Evolutionary conservation across 805 yeast genomes (phyloP), one percentile per base, ranked within the genome.

Genomic region (Saccharomyces eubayanus): DNA sequence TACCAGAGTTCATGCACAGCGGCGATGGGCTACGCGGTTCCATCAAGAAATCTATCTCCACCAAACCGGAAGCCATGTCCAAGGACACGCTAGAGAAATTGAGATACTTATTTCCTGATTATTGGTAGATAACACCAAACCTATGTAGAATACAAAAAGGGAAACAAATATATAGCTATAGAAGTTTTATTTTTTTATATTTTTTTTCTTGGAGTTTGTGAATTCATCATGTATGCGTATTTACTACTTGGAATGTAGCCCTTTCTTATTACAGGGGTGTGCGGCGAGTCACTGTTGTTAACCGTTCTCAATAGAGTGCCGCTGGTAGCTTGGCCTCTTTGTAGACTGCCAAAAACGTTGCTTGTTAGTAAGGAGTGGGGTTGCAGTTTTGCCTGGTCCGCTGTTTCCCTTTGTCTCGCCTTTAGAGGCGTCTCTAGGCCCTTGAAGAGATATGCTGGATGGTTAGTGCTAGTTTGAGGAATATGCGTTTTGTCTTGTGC

Each of bases 51-150:
- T 74, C 95, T 6, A 91, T 92, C 46, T 81, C 89, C 57, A 94
- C 98, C 27, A 76, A 80, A 56, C 82, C 87, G 5, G 76, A 74
- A 31, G 95, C 89, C 14, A 85, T 87, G 62, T 83, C 85, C 64
- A 78, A 80, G 60, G 87, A 84, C 57, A 74, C 89, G 56, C 77
- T 87, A 62, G 83, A 83, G 65, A 87, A 87, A 72, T 82, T 94
- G 82, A 90, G 87, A 71, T 94, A 70, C 69, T 75, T 94, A 62
- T 89, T 87, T 76, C 98, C 98, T 10, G 96, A 91, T 36, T 87
- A 91, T 74, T 90, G 94, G 95, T 85, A 62, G 46, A 14, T 31
- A 20, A 16, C 27, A 28, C 45, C 12, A 24, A 20, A 52, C 57
- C 59, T 28, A 52, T 52, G 27, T 24, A 28, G 12, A 6, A 47